Evolutionary conservation across 768 basidiomycete species (phyloP).

Genomic region (Russula virescens): DNA sequence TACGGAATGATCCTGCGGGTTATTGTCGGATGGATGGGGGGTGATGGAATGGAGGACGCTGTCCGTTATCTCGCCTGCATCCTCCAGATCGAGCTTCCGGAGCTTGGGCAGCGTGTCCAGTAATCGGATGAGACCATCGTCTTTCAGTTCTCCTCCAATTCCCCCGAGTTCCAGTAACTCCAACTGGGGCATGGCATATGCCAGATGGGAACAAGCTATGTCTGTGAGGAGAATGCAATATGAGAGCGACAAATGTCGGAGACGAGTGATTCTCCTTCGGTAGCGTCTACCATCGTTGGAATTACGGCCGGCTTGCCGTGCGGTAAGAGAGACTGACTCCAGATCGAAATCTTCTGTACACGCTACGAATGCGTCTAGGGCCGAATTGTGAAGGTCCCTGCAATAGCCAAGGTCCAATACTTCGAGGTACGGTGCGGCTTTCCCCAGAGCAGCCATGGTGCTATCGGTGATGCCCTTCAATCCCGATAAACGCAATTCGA

Average conservation of each 20-base stretch:
- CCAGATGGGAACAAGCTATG: constrained; percentile 65
- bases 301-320: constrained; percentile 63
- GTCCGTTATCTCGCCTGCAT: constrained; percentile 70
- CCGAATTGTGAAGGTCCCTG: constrained; percentile 66
- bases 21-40: constrained; percentile 32
- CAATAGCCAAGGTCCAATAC: constrained; percentile 76
- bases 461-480: constrained; percentile 55
- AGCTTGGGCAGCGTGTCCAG: constrained; percentile 65
- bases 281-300: constrained; percentile 43
- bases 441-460: constrained; percentile 60
- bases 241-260: constrained; percentile 73
- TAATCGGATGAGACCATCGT: constrained; percentile 69
- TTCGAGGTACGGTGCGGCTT: constrained; percentile 64
- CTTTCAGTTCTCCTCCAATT: constrained; percentile 60
- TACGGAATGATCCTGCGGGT: constrained; percentile 19
- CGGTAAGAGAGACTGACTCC: constrained; percentile 46
- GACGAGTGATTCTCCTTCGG: constrained; percentile 55
- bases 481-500: constrained; percentile 62
- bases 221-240: constrained; percentile 68
- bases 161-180: constrained; percentile 77
- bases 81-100: constrained; percentile 79
- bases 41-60: constrained; percentile 61
- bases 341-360: constrained; percentile 38
- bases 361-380: constrained; percentile 65
- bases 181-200: constrained; percentile 61